These are phyloP conservation scores for Macroventuria anomochaeta DNA, from an alignment of 2,329 filamentous ascomycete species.

Conservation along the genomic window DNA sequence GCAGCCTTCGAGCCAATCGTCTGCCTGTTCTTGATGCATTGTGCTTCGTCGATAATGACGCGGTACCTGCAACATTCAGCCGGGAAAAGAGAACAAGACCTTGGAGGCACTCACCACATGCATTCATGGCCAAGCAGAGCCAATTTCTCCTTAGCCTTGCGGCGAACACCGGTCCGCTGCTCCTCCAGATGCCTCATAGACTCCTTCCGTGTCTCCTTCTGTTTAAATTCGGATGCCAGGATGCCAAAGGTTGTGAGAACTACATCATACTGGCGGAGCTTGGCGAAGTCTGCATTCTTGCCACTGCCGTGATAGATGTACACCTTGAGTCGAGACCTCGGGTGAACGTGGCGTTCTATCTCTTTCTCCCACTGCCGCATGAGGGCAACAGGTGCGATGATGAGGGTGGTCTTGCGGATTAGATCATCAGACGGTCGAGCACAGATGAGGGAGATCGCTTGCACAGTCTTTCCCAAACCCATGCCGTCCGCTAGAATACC, in stretches of 20 bases:
- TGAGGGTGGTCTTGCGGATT: conserved; percentile 75
- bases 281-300: conserved; percentile 62
- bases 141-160: conserved; percentile 32
- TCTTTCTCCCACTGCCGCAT: conserved; percentile 86
- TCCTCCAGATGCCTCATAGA: conserved; percentile 52
- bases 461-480: conserved; percentile 85
- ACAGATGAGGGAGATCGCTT: conserved; percentile 78
- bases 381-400: conserved; percentile 80
- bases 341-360: conserved; percentile 72
- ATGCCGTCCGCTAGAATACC: conserved; percentile 71
- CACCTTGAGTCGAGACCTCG: conserved; percentile 65
- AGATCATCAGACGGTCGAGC: conserved; percentile 66
- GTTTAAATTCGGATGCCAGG: conserved; percentile 70
- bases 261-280: conserved; percentile 72
- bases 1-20: conserved; percentile 68
- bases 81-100: conserved; percentile 29
- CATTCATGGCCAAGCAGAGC: conserved; percentile 64
- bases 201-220: conserved; percentile 60
- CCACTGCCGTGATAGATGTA: conserved; percentile 70
- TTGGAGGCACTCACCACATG: conserved; percentile 55
- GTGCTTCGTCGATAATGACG: conserved; percentile 79
- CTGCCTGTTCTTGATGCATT: conserved; percentile 77
- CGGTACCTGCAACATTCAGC: conserved; percentile 41
- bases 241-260: conserved; percentile 82
- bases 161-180: conserved; percentile 41